Percentiles rank a stretch among this genome's conserved stretches.
Evolutionary conservation across 2,329 filamentous ascomycete species (phyloP).

Genomic region (Aspergillus alliaceus): DNA sequence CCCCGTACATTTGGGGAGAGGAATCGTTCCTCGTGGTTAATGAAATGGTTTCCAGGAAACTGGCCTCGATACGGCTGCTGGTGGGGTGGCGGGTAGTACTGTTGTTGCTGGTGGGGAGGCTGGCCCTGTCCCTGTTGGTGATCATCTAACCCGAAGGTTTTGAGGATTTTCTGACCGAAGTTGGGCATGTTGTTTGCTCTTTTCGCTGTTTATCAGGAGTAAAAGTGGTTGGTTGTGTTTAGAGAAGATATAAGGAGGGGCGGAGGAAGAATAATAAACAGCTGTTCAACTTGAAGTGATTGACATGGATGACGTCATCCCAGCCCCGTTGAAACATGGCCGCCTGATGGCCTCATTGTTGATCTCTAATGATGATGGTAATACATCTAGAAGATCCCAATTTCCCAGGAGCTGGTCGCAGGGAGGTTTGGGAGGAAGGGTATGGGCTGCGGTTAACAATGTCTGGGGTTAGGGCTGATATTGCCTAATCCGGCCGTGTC

Average conservation of each 20-base stretch:
- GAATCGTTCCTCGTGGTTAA: conserved; percentile 35
- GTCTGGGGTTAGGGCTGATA: neutral
- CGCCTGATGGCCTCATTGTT: neutral
- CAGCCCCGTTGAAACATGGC: neutral
- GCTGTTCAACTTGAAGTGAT: too few species aligned
- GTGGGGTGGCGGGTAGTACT: neutral
- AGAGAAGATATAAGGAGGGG: neutral
- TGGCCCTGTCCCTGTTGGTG: conserved; percentile 1
- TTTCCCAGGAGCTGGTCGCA: neutral
- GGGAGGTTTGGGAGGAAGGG: neutral
- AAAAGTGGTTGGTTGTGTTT: neutral
- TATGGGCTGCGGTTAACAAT: neutral
- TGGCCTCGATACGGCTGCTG: conserved; percentile 1
- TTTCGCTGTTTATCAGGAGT: neutral
- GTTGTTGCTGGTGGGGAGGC: conserved; percentile 6
- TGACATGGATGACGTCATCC: neutral
- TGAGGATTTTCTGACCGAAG: conserved; percentile 34
- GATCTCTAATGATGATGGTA: neutral
- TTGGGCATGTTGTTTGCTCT: conserved; percentile 20
- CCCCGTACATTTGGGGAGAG: conserved; percentile 40
- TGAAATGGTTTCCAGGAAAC: conserved; percentile 21
- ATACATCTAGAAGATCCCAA: neutral
- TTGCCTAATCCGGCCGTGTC: neutral
- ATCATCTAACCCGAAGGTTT: conserved; percentile 27
- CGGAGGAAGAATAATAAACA: too few species aligned